Evolutionary conservation across 768 basidiomycete species (phyloP).

Genomic region (Sutorius australiensis): DNA sequence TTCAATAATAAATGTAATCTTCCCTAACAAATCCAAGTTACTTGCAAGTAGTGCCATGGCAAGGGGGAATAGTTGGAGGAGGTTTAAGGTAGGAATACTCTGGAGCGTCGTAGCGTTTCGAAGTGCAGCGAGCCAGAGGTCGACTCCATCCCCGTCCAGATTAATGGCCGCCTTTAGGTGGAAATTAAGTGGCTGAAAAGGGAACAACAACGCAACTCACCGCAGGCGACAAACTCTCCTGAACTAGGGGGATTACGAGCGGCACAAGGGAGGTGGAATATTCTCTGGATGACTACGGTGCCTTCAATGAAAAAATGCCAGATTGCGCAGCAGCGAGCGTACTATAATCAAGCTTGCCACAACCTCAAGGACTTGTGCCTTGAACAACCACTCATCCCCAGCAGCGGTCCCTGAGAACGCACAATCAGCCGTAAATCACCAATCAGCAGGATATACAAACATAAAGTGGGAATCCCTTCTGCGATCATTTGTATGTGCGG

Average conservation of each 20-base stretch:
- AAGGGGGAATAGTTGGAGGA: conserved; percentile 64
- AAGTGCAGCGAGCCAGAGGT: conserved; percentile 70
- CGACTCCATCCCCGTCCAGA: conserved; percentile 75
- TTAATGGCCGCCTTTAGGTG: conserved; percentile 53
- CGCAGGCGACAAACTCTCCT: conserved; percentile 56
- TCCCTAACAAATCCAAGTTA: conserved; percentile 75
- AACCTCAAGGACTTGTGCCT: conserved; percentile 63
- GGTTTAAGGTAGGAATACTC: conserved; percentile 44
- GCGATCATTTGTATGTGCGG: conserved; percentile 62
- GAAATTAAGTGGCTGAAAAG: neutral
- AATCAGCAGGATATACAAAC: conserved; percentile 39
- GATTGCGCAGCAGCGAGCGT: conserved; percentile 10
- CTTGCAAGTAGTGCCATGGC: conserved; percentile 55
- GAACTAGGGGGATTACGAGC: conserved; percentile 62
- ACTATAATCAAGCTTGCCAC: conserved; percentile 71
- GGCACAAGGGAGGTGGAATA: conserved; percentile 51
- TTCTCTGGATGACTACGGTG: conserved; percentile 59
- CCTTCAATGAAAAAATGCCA: neutral
- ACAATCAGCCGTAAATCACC: conserved; percentile 4
- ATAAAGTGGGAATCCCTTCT: conserved; percentile 64
- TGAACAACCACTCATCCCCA: conserved; percentile 68
- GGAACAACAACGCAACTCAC: conserved; percentile 34
- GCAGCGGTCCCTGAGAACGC: conserved; percentile 57
- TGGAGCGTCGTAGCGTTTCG: conserved; percentile 58
- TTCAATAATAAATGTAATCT: conserved; percentile 62